phyloP scores from a whole-genome alignment of 2,329 filamentous ascomycete genomes.

The Phoma sp. region DNA sequence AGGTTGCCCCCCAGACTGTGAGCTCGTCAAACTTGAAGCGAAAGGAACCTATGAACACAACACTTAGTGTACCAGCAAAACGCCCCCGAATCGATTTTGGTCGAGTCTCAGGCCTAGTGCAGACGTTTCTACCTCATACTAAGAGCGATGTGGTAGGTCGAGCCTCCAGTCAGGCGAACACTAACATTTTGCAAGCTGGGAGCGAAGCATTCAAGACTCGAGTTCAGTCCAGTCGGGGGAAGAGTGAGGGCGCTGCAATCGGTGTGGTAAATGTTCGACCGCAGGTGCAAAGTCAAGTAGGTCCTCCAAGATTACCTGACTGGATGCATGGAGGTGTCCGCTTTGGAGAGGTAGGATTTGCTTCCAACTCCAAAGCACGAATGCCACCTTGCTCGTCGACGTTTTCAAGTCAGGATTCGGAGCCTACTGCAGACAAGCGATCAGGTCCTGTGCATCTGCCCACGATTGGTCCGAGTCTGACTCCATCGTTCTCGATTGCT shows the following conservation, averaged over 20 bases:
- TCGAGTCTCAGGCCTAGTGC: slow-evolving; percentile 13
- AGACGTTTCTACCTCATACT: slow-evolving; percentile 2
- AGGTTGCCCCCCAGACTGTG: background rate
- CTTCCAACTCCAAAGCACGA: background rate
- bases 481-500: background rate
- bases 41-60: background rate
- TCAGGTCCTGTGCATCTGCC: background rate
- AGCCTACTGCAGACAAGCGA: background rate
- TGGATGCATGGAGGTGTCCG: slow-evolving; percentile 2
- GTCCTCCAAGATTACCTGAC: background rate
- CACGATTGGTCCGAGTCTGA: background rate
- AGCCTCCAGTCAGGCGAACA: background rate
- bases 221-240: background rate
- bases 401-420: background rate
- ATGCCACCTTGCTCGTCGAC: background rate
- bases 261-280: background rate
- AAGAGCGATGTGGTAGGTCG: background rate
- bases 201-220: background rate
- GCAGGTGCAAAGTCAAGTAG: background rate
- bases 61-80: slow-evolving; percentile 5
- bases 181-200: background rate
- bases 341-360: background rate
- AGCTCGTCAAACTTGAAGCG: background rate
- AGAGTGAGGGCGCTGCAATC: background rate
- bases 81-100: slow-evolving; percentile 21